Conservation (phyloP, 257 asterid species). For the Solanum virginianum region DNA sequence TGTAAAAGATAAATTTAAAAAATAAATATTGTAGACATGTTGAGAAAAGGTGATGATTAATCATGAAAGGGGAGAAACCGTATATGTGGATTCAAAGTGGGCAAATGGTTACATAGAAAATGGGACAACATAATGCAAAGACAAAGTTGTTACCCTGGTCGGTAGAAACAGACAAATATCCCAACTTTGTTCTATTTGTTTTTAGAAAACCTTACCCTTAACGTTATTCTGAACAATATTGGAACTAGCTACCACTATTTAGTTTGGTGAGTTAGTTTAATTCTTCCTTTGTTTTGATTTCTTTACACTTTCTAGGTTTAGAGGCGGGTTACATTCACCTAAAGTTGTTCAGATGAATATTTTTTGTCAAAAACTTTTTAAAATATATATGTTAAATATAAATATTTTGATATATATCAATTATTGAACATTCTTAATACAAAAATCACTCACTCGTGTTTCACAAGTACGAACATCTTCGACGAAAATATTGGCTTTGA, state of each 20-base stretch:
- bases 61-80: neutral
- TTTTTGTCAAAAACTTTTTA: no score
- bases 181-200: slow-evolving; percentile 12
- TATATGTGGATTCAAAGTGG: neutral
- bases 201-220: neutral
- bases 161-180: slow-evolving; percentile 38
- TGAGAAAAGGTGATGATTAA: neutral
- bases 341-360: no score
- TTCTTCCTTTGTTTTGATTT: no score
- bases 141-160: slow-evolving; percentile 28
- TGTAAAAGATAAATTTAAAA: neutral
- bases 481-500: no score
- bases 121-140: slow-evolving; percentile 29
- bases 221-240: neutral
- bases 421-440: no score
- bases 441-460: no score
- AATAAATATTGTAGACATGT: neutral
- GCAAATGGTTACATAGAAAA: neutral
- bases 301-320: neutral
- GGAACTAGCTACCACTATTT: neutral
- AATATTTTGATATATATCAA: no score
- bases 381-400: no score
- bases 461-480: no score
- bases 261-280: neutral
- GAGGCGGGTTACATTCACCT: no score